Base-by-base conservation (phyloP, 2,329 filamentous ascomycete genomes). In the Cercospora sp. region DNA sequence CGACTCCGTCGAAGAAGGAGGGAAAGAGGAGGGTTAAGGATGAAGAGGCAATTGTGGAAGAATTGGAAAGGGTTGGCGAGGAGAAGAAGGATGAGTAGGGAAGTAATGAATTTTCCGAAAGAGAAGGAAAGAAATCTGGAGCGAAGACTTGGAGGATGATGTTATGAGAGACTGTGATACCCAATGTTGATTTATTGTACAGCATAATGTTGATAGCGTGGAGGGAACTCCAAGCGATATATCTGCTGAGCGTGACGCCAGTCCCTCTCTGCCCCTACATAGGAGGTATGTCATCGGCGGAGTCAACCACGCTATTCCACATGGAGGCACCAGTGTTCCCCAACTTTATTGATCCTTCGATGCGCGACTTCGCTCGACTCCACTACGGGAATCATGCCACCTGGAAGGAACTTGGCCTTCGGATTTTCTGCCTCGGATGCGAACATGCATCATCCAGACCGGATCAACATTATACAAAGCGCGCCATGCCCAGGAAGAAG, bases 41-140 rank as follows among this genome's bases (percentile, higher is more conserved):
- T 7, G 73, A 75, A 60, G 72, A 71, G 20, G 58, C 60, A 20
- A 63, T 61, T 55, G 48, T 66, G n/a, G 63, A 68, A 13, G 67
- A 68, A 30, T 6, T 64, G 42, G 63, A 57, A 31, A 66, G 63
- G 23, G 36, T 42, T 18, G 66, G 59, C 9, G 63, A 62, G 45
- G 57, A 57, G 59, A 45, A 68, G 36, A 42, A 60, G 12, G 36
- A 61, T 4, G 26, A 26, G 23, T n/a, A 48, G 4, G 9, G 20
- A 23, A 59, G 23, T 10, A 36, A 36, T 12, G 31, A 30, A n/a
- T 3, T 30, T 31, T 12, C 28, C 4, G 7, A 16, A 1, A 16
- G 23, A 13, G 3, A 36, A 13, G 3, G 31, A 18, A 36, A 59
- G 48, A 9, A 16, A 26, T n/a, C 5, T 48, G 53, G 12, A 31